Conservation (phyloP, 2,329 filamentous ascomycete genomes). For the Hypoxylon sp. region DNA sequence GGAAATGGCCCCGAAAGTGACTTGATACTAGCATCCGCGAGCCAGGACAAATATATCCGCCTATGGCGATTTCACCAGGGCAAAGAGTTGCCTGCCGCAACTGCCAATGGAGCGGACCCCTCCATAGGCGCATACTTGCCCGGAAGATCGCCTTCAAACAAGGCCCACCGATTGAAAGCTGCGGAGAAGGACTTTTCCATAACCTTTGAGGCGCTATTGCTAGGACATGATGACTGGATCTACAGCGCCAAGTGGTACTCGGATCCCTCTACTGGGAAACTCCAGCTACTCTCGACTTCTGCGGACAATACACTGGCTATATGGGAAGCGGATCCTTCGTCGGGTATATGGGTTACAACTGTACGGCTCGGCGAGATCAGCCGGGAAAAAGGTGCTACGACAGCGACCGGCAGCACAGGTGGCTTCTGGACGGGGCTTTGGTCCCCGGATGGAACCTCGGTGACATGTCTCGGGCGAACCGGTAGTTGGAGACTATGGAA, state of each 20-base stretch:
- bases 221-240: conserved; percentile 99
- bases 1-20: conserved; percentile 70
- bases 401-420: conserved; percentile 93
- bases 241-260: conserved; percentile 86
- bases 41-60: conserved; percentile 97
- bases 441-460: conserved; percentile 81
- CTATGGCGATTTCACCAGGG: conserved; percentile 89
- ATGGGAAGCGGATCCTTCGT: conserved; percentile 87
- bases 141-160: conserved; percentile 86
- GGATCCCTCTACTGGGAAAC: conserved; percentile 62
- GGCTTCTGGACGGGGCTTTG: conserved; percentile 97
- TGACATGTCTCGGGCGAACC: conserved; percentile 88
- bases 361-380: conserved; percentile 94
- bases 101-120: conserved; percentile 68
- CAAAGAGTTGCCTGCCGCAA: conserved; percentile 72
- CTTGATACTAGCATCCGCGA: conserved; percentile 88
- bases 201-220: conserved; percentile 92
- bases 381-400: conserved; percentile 93
- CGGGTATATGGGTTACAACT: conserved; percentile 91
- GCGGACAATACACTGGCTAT: conserved; percentile 95
- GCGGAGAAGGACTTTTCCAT: conserved; percentile 77
- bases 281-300: conserved; percentile 88
- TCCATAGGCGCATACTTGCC: conserved; percentile 70
- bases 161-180: conserved; percentile 82
- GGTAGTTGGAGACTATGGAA: conserved; percentile 94